Base-by-base conservation (phyloP, 208 protist species). In the Trypanosoma platydactyli region DNA sequence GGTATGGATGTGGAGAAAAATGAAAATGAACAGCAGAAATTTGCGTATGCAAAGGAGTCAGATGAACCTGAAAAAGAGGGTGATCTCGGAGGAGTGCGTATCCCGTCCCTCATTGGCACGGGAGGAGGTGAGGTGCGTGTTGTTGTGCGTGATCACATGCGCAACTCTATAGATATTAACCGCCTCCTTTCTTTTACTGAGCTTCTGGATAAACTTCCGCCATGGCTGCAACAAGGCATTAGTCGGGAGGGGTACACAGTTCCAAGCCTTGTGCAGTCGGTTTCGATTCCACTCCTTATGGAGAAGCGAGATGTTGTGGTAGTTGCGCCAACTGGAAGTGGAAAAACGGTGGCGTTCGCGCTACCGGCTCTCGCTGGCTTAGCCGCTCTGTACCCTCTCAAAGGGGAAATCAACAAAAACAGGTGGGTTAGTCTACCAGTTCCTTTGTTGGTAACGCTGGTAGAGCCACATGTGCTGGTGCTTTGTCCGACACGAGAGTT, bases 401-500 rank as follows among this genome's bases (percentile, higher is more conserved):
- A 41, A 5, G 16, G 18, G 50, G 63, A 20, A 7, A 71, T 29
- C 1, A 71, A 79, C 22, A 74, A 67, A 22, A 71, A 63, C 45
- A 18, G 22, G 0, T 5, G 27, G 0, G 27, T 35, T 18, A 58
- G 52, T 15, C 12, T 25, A 38, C 33, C n/a, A 2, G 56, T 44
- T 25, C 25, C 16, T 20, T 24, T n/a, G 30, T 20, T 4, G 48
- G 46, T 1, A 5, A 41, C 20, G 40, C 27, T 29, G 30, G 62
- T 63, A 33, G 54, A 33, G n/a, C 88, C 88, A 6, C 75, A 94
- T 53, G 97, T 97, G 6, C 61, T 99, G 12, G 80, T 99, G 25
- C 79, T 99, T 25, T 93, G 97, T 52, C 98, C 98, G 18, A 99
- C 97, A 5, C 79, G 98, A 22, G 98, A 99, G 76, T 86, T 99